Conservation (phyloP, 192 early-diverging fungal species). For the Backusella sp. region DNA sequence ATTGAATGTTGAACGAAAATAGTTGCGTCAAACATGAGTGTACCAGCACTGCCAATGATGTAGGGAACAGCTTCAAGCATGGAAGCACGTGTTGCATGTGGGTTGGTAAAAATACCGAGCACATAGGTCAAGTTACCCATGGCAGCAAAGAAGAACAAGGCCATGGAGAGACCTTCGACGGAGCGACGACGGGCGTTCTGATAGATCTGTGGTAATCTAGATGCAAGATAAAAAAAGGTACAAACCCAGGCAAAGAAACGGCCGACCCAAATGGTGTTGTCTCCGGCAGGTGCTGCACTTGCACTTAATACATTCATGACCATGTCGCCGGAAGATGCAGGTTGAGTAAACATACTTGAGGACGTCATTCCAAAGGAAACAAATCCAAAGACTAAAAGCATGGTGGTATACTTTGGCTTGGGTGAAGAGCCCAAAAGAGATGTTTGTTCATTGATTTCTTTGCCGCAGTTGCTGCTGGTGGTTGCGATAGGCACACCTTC, state of each 20-base stretch:
- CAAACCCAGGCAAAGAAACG: constrained; percentile 66
- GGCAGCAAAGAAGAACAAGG: constrained; percentile 73
- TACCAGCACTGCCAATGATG: constrained; percentile 65
- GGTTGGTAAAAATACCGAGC: constrained; percentile 50
- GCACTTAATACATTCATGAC: background rate
- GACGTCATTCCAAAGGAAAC: constrained; percentile 4
- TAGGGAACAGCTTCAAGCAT: constrained; percentile 45
- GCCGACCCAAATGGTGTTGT: constrained; percentile 39
- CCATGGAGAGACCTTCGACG: constrained; percentile 68
- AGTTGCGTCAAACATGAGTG: constrained; percentile 65
- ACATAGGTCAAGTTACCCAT: constrained; percentile 69
- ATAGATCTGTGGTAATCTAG: constrained; percentile 75
- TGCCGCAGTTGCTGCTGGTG: background rate
- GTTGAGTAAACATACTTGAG: background rate
- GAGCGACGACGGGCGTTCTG: constrained; percentile 60
- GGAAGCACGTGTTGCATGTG: constrained; percentile 29
- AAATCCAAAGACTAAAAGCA: constrained; percentile 11
- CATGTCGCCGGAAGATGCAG: background rate
- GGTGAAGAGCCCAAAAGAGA: background rate
- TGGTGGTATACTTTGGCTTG: background rate
- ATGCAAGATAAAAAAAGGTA: constrained; percentile 62
- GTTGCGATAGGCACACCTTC: background rate
- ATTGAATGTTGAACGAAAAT: constrained; percentile 53
- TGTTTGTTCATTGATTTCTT: constrained; percentile 6
- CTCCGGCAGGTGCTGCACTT: background rate